A percentile compares a stretch with the other conserved stretches of the same genome.
Conservation (phyloP, 164 flowering plant genomes). For the Macadamia integrifolia region DNA sequence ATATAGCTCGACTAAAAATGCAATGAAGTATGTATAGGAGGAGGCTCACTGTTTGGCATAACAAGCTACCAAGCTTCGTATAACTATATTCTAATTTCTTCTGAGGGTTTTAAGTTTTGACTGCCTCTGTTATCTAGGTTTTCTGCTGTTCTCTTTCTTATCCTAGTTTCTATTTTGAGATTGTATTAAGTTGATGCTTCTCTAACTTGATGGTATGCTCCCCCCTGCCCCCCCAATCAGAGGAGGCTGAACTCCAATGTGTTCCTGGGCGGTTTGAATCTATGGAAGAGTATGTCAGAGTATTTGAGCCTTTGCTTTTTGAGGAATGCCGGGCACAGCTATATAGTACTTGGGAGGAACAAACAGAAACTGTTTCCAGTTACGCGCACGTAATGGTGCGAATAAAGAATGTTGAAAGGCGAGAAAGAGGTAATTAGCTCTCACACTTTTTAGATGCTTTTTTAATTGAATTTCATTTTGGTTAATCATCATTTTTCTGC, state of each 20-base stretch:
- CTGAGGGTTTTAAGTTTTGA: too few relatives aligned
- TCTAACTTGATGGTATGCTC: neutral
- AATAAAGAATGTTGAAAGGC: slow-evolving; percentile 46
- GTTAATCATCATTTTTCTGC: too few relatives aligned
- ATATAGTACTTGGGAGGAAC: slow-evolving; percentile 68
- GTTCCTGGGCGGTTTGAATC: slow-evolving; percentile 74
- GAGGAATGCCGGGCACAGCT: slow-evolving; percentile 82
- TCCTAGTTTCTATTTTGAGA: neutral
- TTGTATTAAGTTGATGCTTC: neutral
- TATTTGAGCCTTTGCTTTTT: slow-evolving; percentile 76
- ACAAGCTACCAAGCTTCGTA: too few relatives aligned
- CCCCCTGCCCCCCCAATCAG: slow-evolving; percentile 24
- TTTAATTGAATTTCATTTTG: neutral
- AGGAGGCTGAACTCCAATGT: slow-evolving; percentile 55
- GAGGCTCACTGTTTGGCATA: too few relatives aligned
- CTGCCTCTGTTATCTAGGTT: neutral
- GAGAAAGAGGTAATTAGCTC: slow-evolving; percentile 54
- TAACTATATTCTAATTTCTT: neutral
- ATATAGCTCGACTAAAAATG: too few relatives aligned
- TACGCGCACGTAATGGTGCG: slow-evolving; percentile 52
- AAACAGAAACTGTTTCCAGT: slow-evolving; percentile 39
- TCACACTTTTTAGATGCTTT: neutral
- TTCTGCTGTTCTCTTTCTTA: neutral
- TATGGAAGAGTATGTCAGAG: slow-evolving; percentile 66
- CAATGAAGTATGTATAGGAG: too few relatives aligned